These are phyloP conservation scores for Durotheca rogersii DNA, from an alignment of 495 filamentous ascomycete genomes.

Conservation along the genomic window DNA sequence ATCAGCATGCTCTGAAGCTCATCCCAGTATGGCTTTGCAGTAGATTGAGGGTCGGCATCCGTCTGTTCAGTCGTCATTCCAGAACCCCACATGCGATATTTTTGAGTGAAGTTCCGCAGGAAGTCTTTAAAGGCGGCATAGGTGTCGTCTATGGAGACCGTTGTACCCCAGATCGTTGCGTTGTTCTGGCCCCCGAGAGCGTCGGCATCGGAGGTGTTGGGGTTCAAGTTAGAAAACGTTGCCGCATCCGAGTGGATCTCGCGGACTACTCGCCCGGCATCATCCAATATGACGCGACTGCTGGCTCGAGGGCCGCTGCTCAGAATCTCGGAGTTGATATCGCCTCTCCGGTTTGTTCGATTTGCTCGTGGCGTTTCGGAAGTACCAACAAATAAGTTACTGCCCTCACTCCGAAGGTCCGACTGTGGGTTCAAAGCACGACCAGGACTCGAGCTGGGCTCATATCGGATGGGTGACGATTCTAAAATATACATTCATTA, in stretches of 20 bases:
- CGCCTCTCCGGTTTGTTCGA: constrained; percentile 61
- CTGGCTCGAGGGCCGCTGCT: constrained; percentile 64
- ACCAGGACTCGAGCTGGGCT: constrained; percentile 79
- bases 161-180: constrained; percentile 94
- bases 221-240: constrained; percentile 85
- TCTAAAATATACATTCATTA: constrained; percentile 51
- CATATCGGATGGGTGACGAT: constrained; percentile 88
- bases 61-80: constrained; percentile 79
- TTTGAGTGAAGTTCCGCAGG: constrained; percentile 80
- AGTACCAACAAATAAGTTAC: constrained; percentile 78
- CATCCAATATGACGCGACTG: constrained; percentile 76
- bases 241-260: constrained; percentile 69
- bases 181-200: constrained; percentile 76
- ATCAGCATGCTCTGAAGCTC: constrained; percentile 88
- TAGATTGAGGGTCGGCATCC: constrained; percentile 58
- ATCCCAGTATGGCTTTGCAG: constrained; percentile 75
- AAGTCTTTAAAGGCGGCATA: constrained; percentile 87
- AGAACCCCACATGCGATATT: constrained; percentile 88
- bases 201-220: constrained; percentile 88
- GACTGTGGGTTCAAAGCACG: constrained; percentile 60
- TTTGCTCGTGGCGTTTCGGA: constrained; percentile 52
- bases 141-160: constrained; percentile 88
- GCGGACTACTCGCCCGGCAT: constrained; percentile 70
- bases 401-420: constrained; percentile 74
- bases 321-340: constrained; percentile 76